Evolutionary conservation across 2,329 filamentous ascomycete species (phyloP).

Genomic region (Fusarium sp.): DNA sequence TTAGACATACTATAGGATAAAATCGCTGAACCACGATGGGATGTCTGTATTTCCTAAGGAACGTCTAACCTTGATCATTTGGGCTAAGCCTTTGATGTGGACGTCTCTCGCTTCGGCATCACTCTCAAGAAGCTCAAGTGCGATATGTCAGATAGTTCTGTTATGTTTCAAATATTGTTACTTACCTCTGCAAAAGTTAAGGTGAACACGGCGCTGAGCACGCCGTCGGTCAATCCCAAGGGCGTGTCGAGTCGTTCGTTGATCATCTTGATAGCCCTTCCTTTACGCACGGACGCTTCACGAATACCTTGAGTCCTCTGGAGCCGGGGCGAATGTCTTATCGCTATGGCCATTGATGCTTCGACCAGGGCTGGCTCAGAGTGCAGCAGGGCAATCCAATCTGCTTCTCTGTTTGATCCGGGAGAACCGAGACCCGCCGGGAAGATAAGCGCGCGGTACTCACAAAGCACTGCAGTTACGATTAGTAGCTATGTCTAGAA

Average conservation of each 20-base stretch:
- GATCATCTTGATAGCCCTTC: constrained; percentile 24
- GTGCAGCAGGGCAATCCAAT: constrained; percentile 26
- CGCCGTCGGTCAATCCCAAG: constrained; percentile 15
- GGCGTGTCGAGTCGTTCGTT: constrained; percentile 15
- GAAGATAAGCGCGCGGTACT: constrained; percentile 3
- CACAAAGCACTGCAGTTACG: not conserved
- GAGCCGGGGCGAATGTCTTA: not conserved
- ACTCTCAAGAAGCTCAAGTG: constrained; percentile 17
- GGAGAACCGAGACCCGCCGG: not conserved
- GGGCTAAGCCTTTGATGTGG: constrained; percentile 22
- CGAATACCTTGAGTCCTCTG: not conserved
- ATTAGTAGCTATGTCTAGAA: not conserved
- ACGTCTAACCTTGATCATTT: constrained; percentile 14
- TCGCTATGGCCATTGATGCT: constrained; percentile 33
- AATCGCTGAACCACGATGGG: constrained; percentile 8
- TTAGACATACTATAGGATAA: not conserved
- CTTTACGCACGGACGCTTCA: not conserved
- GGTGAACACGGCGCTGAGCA: constrained; percentile 36
- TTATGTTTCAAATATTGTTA: rapidly evolving
- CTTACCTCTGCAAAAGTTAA: constrained; percentile 27
- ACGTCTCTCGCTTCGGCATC: constrained; percentile 7
- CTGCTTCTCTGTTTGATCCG: not conserved
- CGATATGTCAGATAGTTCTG: not conserved
- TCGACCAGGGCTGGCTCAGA: constrained; percentile 40
- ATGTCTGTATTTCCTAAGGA: not conserved